A percentile compares a stretch with the other conserved stretches of the same genome.
Conservation (phyloP, 192 early-diverging fungal genomes). For the Backusella tuberculispora region DNA sequence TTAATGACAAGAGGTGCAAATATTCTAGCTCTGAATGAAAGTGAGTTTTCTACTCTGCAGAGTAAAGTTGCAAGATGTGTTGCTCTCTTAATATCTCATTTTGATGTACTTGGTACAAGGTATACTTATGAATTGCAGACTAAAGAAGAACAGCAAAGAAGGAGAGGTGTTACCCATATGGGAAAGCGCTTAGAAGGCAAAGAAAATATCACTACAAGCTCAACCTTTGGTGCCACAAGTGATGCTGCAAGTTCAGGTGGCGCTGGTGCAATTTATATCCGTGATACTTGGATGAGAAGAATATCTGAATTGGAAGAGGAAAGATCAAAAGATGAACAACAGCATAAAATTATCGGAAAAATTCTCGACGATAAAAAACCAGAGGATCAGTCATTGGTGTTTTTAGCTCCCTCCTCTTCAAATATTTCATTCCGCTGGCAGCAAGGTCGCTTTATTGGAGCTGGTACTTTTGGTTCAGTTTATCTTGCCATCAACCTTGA, state of each 20-base stretch:
- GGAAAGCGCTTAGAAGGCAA: conserved; percentile 32
- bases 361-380: conserved; percentile 78
- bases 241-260: conserved; percentile 24
- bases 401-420: conserved; percentile 75
- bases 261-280: conserved; percentile 35
- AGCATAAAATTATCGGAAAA: conserved; percentile 67
- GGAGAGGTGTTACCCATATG: conserved; percentile 30
- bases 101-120: conserved; percentile 77
- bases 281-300: conserved; percentile 54
- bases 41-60: conserved; percentile 73
- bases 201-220: conserved; percentile 38
- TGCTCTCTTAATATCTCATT: conserved; percentile 79
- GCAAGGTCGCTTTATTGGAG: conserved; percentile 81
- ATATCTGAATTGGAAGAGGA: conserved; percentile 61
- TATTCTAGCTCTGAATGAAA: conserved; percentile 68
- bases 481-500: conserved; percentile 85
- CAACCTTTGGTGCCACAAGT: conserved; percentile 37
- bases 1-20: conserved; percentile 72
- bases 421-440: conserved; percentile 88
- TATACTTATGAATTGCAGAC: conserved; percentile 43
- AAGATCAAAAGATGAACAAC: conserved; percentile 52
- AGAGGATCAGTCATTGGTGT: conserved; percentile 78
- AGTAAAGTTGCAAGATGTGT: conserved; percentile 78
- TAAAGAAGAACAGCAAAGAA: conserved; percentile 35
- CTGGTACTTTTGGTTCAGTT: conserved; percentile 88